Evolutionary conservation across 139 green algal species (phyloP).

Genomic region (Chlamydomonas incerta): DNA sequence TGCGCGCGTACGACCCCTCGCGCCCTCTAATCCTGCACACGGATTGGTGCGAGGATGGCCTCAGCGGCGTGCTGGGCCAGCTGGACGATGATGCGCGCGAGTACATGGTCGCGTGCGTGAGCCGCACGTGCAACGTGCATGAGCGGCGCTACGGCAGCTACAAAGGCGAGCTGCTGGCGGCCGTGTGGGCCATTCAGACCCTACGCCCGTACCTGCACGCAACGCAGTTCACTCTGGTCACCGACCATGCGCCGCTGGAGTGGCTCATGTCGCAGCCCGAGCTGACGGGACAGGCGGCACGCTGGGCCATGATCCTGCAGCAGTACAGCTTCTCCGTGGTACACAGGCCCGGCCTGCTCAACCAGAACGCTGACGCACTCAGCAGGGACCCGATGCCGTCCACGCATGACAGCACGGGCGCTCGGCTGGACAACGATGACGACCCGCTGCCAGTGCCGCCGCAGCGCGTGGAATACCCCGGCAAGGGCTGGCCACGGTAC

Average conservation of each 20-base stretch:
- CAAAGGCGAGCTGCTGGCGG: conserved; percentile 45
- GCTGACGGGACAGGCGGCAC: conserved; percentile 20
- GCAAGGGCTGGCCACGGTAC: too few relatives aligned
- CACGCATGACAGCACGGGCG: neutral
- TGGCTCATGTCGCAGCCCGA: conserved; percentile 29
- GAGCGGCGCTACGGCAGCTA: neutral
- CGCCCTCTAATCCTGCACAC: neutral
- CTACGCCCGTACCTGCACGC: conserved; percentile 36
- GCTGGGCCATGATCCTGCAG: conserved; percentile 30
- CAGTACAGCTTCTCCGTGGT: conserved; percentile 23
- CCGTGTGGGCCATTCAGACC: conserved; percentile 11
- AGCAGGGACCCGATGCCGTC: neutral
- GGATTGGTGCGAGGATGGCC: conserved; percentile 19
- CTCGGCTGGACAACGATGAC: neutral
- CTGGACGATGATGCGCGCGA: conserved; percentile 42
- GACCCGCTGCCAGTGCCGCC: neutral
- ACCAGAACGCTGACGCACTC: neutral
- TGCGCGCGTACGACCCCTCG: neutral
- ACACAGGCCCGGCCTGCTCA: neutral
- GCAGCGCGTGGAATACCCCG: neutral
- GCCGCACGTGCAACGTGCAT: neutral
- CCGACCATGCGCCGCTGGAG: conserved; percentile 34
- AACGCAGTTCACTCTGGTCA: conserved; percentile 17
- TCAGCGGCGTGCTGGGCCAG: conserved; percentile 57
- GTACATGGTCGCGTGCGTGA: conserved; percentile 30